These are phyloP conservation scores for Lentinula sp. DNA, from an alignment of 768 basidiomycete species.

Conservation along the genomic window DNA sequence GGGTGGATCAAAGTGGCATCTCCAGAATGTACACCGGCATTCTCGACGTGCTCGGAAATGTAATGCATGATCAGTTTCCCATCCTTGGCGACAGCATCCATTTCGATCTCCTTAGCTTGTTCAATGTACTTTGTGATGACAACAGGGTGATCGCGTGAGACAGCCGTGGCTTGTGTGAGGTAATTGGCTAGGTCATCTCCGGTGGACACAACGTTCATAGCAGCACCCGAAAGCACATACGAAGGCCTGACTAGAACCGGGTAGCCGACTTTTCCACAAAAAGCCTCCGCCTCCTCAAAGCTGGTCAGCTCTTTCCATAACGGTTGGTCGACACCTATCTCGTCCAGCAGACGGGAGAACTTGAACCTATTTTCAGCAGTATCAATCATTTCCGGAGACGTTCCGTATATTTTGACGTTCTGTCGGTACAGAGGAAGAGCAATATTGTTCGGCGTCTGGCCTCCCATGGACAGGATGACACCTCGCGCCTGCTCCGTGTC, in stretches of 20 bases:
- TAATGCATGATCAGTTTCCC: conserved; percentile 99
- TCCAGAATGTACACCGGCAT: conserved; percentile 97
- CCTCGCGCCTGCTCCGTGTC: conserved; percentile 85
- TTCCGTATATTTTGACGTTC: conserved; percentile 98
- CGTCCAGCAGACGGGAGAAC: conserved; percentile 95
- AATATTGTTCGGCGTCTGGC: conserved; percentile 98
- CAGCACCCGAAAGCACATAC: conserved; percentile 98
- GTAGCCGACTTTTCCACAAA: conserved; percentile 92
- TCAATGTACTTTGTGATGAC: conserved; percentile 99
- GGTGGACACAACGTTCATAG: conserved; percentile 99
- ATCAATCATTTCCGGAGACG: conserved; percentile 99
- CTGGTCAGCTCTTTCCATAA: conserved; percentile 95
- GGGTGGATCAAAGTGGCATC: conserved; percentile 98
- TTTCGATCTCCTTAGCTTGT: conserved; percentile 99
- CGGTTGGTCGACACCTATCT: conserved; percentile 98
- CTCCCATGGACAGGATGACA: conserved; percentile 96
- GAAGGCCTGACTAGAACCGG: conserved; percentile 97
- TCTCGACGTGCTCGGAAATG: conserved; percentile 99
- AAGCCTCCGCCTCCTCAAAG: conserved; percentile 78
- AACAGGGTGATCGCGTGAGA: conserved; percentile 94
- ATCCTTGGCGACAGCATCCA: conserved; percentile 97
- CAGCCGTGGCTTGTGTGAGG: conserved; percentile 90
- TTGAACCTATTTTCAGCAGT: conserved; percentile 99
- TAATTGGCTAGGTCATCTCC: conserved; percentile 87
- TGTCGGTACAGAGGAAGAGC: conserved; percentile 92